A percentile compares a stretch with the other conserved stretches of the same genome.
These are phyloP conservation scores for Raphanus sativus DNA, from an alignment of 345 rosid genomes.

Conservation along the genomic window DNA sequence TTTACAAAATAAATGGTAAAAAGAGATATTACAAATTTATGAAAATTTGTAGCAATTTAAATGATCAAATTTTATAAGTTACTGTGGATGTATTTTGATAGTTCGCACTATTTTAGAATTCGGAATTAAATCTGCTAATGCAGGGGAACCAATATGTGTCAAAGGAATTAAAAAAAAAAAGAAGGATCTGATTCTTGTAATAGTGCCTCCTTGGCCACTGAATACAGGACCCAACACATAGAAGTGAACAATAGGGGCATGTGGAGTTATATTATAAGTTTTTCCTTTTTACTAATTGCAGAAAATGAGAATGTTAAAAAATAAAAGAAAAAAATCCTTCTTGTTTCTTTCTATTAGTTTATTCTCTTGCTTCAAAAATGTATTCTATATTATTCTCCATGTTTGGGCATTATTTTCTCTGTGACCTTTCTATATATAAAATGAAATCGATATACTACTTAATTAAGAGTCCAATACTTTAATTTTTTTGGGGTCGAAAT, in stretches of 20 bases:
- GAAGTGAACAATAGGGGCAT: slow-evolving; percentile 23
- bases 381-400: slow-evolving; percentile 18
- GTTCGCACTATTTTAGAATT: too few species aligned
- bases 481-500: too few species aligned
- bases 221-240: slow-evolving; percentile 30
- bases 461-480: not conserved
- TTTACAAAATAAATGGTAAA: too few species aligned
- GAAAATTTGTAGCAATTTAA: too few species aligned
- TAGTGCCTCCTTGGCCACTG: slow-evolving; percentile 24
- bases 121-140: too few species aligned
- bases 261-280: slow-evolving; percentile 25
- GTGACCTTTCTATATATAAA: not conserved
- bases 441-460: not conserved
- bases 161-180: not conserved
- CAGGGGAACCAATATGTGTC: not conserved
- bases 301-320: slow-evolving; percentile 15
- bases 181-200: slow-evolving; percentile 30
- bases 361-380: not conserved
- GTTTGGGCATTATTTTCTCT: slow-evolving; percentile 13
- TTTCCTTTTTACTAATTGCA: slow-evolving; percentile 20
- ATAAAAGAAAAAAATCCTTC: slow-evolving; percentile 1
- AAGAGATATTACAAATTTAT: too few species aligned
- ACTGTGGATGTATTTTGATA: too few species aligned
- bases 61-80: too few species aligned
- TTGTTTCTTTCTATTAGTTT: slow-evolving; percentile 22